Evolutionary conservation across 2,329 filamentous ascomycete species (phyloP).

Genomic region (Sordariomycetes sp.): DNA sequence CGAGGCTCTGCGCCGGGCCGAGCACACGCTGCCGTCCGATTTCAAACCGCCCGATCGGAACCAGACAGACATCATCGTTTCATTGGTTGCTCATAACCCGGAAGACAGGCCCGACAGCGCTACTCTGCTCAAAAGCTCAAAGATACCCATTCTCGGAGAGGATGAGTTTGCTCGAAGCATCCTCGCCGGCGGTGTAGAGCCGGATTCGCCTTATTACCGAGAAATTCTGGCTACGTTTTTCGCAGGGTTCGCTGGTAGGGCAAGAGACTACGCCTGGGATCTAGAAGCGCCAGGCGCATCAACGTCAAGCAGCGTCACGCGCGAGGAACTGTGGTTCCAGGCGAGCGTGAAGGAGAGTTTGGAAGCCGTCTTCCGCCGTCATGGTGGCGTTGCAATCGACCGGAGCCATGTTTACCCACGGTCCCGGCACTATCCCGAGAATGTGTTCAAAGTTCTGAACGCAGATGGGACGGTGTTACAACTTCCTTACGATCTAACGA

Average conservation of each 20-base stretch:
- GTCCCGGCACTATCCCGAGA: constrained; percentile 62
- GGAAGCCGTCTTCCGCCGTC: constrained; percentile 67
- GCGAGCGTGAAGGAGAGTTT: constrained; percentile 63
- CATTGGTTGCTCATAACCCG: constrained; percentile 70
- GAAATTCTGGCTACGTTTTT: constrained; percentile 85
- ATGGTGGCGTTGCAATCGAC: constrained; percentile 74
- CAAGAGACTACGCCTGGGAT: constrained; percentile 73
- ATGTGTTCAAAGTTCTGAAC: constrained; percentile 71
- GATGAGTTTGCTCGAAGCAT: constrained; percentile 81
- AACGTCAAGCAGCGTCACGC: constrained; percentile 26
- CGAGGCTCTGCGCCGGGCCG: constrained; percentile 51
- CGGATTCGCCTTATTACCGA: constrained; percentile 75
- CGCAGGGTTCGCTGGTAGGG: constrained; percentile 57
- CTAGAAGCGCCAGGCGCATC: constrained; percentile 32
- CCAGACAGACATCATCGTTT: constrained; percentile 66
- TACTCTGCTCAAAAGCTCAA: constrained; percentile 74
- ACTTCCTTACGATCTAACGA: constrained; percentile 83
- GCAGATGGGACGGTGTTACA: constrained; percentile 78
- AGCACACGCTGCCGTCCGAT: constrained; percentile 56
- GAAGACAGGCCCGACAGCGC: constrained; percentile 69
- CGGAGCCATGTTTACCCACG: constrained; percentile 69
- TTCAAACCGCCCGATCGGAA: constrained; percentile 59
- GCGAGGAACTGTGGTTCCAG: constrained; percentile 54
- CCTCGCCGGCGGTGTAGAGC: constrained; percentile 67
- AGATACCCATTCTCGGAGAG: constrained; percentile 82